Percentiles rank a stretch among this genome's conserved stretches.
phyloP scores from a whole-genome alignment of 2,329 filamentous ascomycete species.

The Arthroderma uncinatum region DNA sequence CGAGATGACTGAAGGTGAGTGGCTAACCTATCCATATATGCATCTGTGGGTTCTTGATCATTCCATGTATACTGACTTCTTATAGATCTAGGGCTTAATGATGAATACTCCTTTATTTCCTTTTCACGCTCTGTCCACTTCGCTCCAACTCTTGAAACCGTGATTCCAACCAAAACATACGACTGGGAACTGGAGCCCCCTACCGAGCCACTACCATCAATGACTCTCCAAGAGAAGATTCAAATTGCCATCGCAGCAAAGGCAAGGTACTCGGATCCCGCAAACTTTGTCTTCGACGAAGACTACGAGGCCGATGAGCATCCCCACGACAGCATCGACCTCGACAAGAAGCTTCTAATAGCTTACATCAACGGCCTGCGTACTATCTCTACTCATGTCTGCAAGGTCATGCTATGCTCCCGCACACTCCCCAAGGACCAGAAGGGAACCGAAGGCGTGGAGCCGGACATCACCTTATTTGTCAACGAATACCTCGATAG shows the following conservation, averaged over 20 bases:
- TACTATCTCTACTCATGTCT: slow-evolving; percentile 24
- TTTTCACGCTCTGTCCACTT: slow-evolving; percentile 15
- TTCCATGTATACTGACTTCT: background rate
- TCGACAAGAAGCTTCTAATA: slow-evolving; percentile 30
- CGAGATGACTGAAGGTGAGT: background rate
- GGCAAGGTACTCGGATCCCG: slow-evolving; percentile 14
- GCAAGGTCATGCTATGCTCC: slow-evolving; percentile 25
- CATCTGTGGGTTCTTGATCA: too few species aligned
- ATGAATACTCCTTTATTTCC: slow-evolving; percentile 11
- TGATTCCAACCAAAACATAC: slow-evolving; percentile 6
- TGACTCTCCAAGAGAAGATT: slow-evolving; percentile 35
- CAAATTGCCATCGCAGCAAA: slow-evolving; percentile 23
- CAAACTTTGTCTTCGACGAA: background rate
- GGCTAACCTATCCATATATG: background rate
- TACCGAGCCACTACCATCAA: slow-evolving; percentile 11
- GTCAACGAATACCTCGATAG: slow-evolving; percentile 27
- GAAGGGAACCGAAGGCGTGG: background rate
- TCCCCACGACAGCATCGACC: slow-evolving; percentile 27
- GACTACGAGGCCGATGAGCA: slow-evolving; percentile 25
- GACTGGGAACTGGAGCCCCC: background rate
- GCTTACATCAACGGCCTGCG: slow-evolving; percentile 36
- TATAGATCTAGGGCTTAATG: slow-evolving; percentile 1
- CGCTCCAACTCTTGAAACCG: slow-evolving; percentile 7
- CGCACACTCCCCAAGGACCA: slow-evolving; percentile 15
- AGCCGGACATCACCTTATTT: slow-evolving; percentile 6